A percentile compares a stretch with the other conserved stretches of the same genome.
These are phyloP conservation scores for Eragrostis curvula DNA, from an alignment of 176 grass and related monocot genomes.

Conservation along the genomic window DNA sequence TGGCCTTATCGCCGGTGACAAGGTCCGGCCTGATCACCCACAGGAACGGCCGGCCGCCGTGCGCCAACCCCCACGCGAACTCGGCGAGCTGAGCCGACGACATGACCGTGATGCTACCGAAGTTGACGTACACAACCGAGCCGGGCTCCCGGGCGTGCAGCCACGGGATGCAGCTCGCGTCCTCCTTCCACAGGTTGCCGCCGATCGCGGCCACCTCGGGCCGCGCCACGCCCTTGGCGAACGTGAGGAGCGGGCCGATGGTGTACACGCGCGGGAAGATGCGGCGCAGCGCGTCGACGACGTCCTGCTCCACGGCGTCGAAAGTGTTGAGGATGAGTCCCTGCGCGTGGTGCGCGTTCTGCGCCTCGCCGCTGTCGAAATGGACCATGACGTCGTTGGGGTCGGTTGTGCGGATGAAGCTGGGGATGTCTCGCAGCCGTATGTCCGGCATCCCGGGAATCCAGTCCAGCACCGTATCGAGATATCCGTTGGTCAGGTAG, in stretches of 20 bases:
- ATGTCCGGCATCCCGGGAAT: background rate
- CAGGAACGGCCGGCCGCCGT: constrained; percentile 57
- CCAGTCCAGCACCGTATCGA: background rate
- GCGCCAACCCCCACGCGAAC: constrained; percentile 81
- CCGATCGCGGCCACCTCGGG: constrained; percentile 26
- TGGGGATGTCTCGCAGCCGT: background rate
- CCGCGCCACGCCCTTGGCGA: constrained; percentile 10
- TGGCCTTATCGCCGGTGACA: constrained; percentile 51
- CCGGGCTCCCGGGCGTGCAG: constrained; percentile 32
- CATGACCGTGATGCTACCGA: constrained; percentile 78
- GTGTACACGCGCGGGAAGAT: constrained; percentile 55
- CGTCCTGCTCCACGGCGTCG: constrained; percentile 57
- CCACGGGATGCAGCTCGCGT: constrained; percentile 61
- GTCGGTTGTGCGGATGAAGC: background rate
- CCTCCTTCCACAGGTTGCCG: constrained; percentile 72
- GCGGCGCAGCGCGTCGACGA: constrained; percentile 49
- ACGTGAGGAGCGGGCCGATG: constrained; percentile 52
- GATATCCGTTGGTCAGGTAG: constrained; percentile 33
- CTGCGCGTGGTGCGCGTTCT: background rate
- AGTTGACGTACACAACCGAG: constrained; percentile 92
- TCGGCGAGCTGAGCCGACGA: constrained; percentile 51
- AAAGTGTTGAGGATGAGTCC: constrained; percentile 50
- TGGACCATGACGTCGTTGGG: background rate
- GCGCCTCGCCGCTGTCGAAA: background rate
- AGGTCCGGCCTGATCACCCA: constrained; percentile 71